A percentile compares a stretch with the other conserved stretches of the same genome.
Conservation (phyloP, 768 basidiomycete species). For the Russula foetens region DNA sequence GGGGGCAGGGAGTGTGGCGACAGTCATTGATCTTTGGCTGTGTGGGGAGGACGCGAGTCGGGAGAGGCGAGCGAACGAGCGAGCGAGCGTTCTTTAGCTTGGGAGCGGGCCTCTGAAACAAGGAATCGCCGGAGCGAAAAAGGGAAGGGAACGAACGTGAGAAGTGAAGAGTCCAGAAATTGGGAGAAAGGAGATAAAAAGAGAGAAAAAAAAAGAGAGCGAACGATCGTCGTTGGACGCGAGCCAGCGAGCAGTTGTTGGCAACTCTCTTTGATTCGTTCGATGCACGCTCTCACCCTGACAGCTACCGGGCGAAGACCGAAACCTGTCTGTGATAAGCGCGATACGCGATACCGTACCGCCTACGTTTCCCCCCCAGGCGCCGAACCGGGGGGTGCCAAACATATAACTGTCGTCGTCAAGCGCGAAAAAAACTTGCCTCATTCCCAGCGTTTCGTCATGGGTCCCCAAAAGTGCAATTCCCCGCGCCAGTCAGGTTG, state of each 20-base stretch:
- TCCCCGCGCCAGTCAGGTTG: not conserved
- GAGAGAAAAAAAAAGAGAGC: not conserved
- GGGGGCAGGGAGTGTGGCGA: not conserved
- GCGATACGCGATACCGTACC: not conserved
- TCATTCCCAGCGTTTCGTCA: not conserved
- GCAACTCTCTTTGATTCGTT: not conserved
- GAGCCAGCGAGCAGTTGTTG: not conserved
- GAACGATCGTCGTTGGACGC: conserved; percentile 9
- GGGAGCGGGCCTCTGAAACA: not conserved
- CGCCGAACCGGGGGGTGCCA: not conserved
- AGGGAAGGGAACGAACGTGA: conserved; percentile 1
- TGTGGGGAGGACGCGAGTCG: not conserved
- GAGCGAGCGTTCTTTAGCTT: conserved; percentile 8
- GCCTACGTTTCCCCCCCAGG: not conserved
- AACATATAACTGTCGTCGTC: not conserved
- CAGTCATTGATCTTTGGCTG: not conserved
- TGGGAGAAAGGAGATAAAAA: not conserved
- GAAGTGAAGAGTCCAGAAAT: not conserved
- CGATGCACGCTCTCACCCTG: not conserved
- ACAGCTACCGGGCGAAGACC: conserved; percentile 13
- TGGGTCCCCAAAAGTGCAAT: not conserved
- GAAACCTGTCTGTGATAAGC: not conserved
- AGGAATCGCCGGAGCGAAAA: not conserved
- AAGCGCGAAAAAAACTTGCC: not conserved
- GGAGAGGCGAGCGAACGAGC: not conserved